These are phyloP conservation scores for Saccharomycopsis hybrid DNA, from an alignment of 1,139 yeast species.

Conservation along the genomic window DNA sequence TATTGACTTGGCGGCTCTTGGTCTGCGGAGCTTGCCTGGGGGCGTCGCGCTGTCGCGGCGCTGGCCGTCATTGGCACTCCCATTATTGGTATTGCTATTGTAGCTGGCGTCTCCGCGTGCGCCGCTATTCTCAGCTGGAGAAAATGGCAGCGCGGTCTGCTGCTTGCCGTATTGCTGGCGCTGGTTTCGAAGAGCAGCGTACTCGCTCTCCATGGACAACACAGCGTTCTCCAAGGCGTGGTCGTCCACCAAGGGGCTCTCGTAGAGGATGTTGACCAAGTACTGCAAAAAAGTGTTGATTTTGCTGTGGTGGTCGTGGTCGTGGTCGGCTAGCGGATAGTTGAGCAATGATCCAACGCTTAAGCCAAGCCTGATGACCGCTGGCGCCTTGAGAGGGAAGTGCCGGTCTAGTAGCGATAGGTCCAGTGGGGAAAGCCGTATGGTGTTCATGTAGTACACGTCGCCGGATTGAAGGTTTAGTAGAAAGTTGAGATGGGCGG, in stretches of 20 bases:
- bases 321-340: constrained; percentile 3
- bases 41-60: no score
- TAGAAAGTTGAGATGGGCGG: background rate
- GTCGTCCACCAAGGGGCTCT: background rate
- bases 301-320: no score
- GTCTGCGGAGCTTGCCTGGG: no score
- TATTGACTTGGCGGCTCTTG: background rate
- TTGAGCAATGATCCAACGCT: constrained; percentile 13
- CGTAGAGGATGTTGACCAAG: background rate
- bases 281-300: constrained; percentile 4
- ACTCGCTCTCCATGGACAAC: background rate
- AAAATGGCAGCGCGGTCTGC: no score
- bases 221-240: background rate
- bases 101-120: no score
- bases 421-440: background rate
- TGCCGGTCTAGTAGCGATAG: constrained; percentile 2
- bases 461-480: constrained; percentile 1
- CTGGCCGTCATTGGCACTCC: no score
- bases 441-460: constrained; percentile 10
- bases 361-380: constrained; percentile 7
- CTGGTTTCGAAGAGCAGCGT: background rate
- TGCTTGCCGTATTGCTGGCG: no score
- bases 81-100: no score
- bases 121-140: no score
- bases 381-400: constrained; percentile 8